Conservation (phyloP, 139 green algal genomes). For the Chlorella sorokiniana region DNA sequence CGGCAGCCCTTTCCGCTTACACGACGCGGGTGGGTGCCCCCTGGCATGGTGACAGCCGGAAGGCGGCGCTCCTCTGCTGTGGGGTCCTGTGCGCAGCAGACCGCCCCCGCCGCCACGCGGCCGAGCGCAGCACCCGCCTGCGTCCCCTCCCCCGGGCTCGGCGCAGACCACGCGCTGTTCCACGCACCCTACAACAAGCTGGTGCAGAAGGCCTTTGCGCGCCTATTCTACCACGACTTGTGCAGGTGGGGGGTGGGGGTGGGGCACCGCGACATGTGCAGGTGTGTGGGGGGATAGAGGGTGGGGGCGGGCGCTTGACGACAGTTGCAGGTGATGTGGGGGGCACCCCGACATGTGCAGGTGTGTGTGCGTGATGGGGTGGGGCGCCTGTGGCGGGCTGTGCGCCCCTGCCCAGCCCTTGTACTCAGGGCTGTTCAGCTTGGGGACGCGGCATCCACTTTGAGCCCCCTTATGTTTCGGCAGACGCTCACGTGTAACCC, state of each 20-base stretch:
- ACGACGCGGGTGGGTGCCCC: constrained; percentile 2
- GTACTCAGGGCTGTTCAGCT: too few species aligned
- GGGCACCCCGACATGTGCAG: too few species aligned
- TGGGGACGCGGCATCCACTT: too few species aligned
- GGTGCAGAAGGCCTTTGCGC: constrained; percentile 72
- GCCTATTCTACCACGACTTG: constrained; percentile 68
- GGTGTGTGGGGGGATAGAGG: background rate
- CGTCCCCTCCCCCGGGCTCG: background rate
- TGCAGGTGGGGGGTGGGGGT: background rate
- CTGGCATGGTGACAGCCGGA: background rate
- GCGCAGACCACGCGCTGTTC: constrained; percentile 60
- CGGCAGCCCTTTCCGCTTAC: constrained; percentile 16
- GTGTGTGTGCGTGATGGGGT: too few species aligned
- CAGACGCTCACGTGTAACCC: too few species aligned
- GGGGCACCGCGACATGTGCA: too few species aligned
- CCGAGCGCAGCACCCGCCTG: background rate
- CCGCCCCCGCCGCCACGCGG: too few species aligned
- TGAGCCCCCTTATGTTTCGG: background rate
- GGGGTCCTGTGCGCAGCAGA: too few species aligned
- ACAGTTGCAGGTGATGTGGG: too few species aligned
- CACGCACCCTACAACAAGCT: constrained; percentile 86
- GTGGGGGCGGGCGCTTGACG: background rate
- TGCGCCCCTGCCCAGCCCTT: too few species aligned
- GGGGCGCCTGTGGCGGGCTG: too few species aligned
- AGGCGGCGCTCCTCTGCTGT: background rate